Conservation (phyloP, 2,329 filamentous ascomycete species). For the Microdochium paspali region DNA sequence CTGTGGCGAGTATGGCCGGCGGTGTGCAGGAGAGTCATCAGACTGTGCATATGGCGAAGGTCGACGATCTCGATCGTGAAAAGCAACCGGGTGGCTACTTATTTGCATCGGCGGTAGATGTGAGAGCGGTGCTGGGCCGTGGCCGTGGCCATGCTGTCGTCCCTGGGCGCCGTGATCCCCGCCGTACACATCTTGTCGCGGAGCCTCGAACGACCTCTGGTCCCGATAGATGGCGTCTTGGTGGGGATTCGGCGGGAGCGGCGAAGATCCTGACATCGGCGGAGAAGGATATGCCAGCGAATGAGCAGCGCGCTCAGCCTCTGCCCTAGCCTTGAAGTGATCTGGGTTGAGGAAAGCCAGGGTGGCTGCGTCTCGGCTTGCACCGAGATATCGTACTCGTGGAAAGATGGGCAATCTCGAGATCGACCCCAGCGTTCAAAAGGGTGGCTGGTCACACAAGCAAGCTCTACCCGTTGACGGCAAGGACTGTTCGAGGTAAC, state of each 20-base stretch:
- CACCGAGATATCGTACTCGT: slow-evolving; percentile 39
- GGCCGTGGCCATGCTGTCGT: slow-evolving; percentile 24
- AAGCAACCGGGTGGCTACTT: slow-evolving; percentile 24
- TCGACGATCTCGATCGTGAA: slow-evolving; percentile 28
- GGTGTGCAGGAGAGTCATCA: neutral
- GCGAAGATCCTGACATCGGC: slow-evolving; percentile 65
- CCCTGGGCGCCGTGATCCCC: slow-evolving; percentile 25
- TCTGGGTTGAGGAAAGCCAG: slow-evolving; percentile 45
- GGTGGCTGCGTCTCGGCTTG: slow-evolving; percentile 48
- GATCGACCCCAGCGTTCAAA: neutral
- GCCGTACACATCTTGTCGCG: slow-evolving; percentile 42
- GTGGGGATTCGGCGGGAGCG: slow-evolving; percentile 47
- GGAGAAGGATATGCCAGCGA: slow-evolving; percentile 59
- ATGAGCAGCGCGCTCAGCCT: slow-evolving; percentile 43
- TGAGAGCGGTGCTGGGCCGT: slow-evolving; percentile 6
- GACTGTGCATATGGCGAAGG: slow-evolving; percentile 21
- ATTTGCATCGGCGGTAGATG: slow-evolving; percentile 11
- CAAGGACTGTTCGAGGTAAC: too few relatives aligned
- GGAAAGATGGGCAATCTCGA: neutral
- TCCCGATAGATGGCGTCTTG: slow-evolving; percentile 47
- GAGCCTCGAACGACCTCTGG: slow-evolving; percentile 35
- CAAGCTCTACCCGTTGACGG: too few relatives aligned
- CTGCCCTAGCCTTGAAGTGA: slow-evolving; percentile 45
- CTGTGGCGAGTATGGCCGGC: slow-evolving; percentile 15
- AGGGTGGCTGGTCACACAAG: neutral